Conservation (phyloP, 768 basidiomycete genomes). For the Mycena rebaudengoi region DNA sequence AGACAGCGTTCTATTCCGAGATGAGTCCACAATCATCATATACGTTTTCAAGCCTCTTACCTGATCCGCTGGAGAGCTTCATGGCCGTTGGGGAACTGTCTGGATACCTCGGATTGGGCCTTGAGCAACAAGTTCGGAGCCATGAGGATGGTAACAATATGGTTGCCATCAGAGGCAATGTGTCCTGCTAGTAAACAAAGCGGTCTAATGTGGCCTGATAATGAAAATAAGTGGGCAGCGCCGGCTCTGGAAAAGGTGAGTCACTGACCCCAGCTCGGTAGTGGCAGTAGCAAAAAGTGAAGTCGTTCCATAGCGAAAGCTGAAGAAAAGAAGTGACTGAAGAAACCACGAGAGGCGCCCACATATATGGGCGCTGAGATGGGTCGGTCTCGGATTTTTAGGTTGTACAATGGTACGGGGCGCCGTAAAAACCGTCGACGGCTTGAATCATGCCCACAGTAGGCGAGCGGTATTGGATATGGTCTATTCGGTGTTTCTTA, state of each 20-base stretch:
- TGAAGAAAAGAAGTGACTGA: too few species aligned
- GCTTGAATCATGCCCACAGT: too few species aligned
- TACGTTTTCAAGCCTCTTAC: background rate
- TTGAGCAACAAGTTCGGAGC: slow-evolving; percentile 3
- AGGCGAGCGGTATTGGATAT: too few species aligned
- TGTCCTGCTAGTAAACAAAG: slow-evolving; percentile 2
- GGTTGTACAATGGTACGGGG: background rate
- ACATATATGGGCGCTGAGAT: background rate
- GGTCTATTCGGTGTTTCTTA: too few species aligned
- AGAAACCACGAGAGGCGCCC: too few species aligned
- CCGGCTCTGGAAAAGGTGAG: background rate
- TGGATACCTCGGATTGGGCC: background rate
- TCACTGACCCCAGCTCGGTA: slow-evolving; percentile 14
- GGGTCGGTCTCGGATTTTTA: background rate
- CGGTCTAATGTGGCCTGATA: slow-evolving; percentile 7
- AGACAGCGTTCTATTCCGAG: background rate
- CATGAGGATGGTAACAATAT: background rate
- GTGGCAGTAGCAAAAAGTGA: slow-evolving; percentile 1
- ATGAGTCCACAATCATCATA: background rate
- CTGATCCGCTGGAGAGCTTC: background rate
- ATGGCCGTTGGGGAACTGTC: background rate
- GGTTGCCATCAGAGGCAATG: background rate
- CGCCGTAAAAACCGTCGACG: too few species aligned
- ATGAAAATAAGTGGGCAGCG: background rate
- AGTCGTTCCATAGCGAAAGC: background rate